These are phyloP conservation scores for Eucalyptus guilfoylei DNA, from an alignment of 345 rosid genomes.

Conservation along the genomic window DNA sequence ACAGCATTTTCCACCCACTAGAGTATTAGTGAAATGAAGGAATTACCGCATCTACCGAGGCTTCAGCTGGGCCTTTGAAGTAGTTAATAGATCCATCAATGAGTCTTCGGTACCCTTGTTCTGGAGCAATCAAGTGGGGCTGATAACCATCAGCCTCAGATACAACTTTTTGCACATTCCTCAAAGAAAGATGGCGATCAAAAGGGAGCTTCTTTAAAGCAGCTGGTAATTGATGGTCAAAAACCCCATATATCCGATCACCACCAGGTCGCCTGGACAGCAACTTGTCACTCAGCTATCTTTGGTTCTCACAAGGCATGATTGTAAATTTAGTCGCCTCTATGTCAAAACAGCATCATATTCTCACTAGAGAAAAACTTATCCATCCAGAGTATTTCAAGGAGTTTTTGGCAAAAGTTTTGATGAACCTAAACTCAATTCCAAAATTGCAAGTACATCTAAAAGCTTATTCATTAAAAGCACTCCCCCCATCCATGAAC, in stretches of 20 bases:
- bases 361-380: not conserved
- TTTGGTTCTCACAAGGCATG: not conserved
- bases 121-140: slow-evolving; percentile 99
- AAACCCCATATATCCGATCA: slow-evolving; percentile 92
- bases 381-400: not conserved
- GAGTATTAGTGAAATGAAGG: not conserved
- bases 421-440: not conserved
- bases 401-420: not conserved
- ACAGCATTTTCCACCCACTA: not conserved
- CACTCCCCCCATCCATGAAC: not conserved
- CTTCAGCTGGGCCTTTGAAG: slow-evolving; percentile 99
- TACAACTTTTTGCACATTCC: slow-evolving; percentile 94
- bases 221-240: slow-evolving; percentile 96
- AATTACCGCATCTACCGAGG: slow-evolving; percentile 94
- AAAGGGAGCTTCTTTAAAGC: slow-evolving; percentile 98
- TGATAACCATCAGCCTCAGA: slow-evolving; percentile 99
- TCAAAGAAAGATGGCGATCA: slow-evolving; percentile 86
- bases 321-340: not conserved
- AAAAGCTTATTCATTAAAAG: not conserved
- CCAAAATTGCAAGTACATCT: not conserved
- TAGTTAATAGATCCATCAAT: slow-evolving; percentile 93
- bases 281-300: not conserved
- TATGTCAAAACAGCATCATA: not conserved
- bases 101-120: slow-evolving; percentile 98
- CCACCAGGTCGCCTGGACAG: slow-evolving; percentile 92